Evolutionary conservation across 2,329 filamentous ascomycete species (phyloP), one percentile per base, ranked within the genome.

Genomic region (Penicillium sp.): DNA sequence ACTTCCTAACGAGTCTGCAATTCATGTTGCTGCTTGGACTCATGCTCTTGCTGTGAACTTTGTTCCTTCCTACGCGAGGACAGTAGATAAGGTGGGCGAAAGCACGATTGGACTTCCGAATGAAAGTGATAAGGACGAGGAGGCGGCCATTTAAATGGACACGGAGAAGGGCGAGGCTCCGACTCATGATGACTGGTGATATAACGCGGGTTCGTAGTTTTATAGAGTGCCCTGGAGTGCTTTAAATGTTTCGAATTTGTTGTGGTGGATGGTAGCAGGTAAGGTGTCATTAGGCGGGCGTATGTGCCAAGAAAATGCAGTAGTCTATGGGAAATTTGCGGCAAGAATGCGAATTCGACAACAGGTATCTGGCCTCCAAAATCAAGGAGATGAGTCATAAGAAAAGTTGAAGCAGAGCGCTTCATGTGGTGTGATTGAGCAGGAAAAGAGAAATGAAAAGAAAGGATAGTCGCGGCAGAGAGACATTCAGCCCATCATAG

Each of bases 31-130:
- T 2, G 80, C 83, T 0, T 79, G 74, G 76, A 73, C 77, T 0
- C 86, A 86, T 56, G 78, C 83, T 0, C 38, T 83, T 18, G 78
- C 78, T 6, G 83, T 85, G 55, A 90, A 90, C 70, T 88, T 88
- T 60, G 74, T 84, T 4, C 84, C 85, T 0, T 71, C 76, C 2
- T 90, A 90, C 65, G 76, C 80, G 31, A 73, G 80, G 49, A 81
- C 85, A 0, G 82, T 85, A 2, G 87, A 90, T 64, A 76, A 72
- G 51, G 74, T 81, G 39, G 74, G 74, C 0, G 71, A 72, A 33
- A 74, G 77, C 6, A 72, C 73, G 21, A 70, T 82, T 55, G 79
- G 79, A 1, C 56, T 73, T 33, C 69, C 50, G 42, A 21, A 47
- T 26, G 21, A 39, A 71, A 52, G 15, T 50, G 8, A 5, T 7